Percentiles rank a stretch among this genome's conserved stretches.
Evolutionary conservation across 805 yeast species (phyloP).

Genomic region (Spathaspora passalidarum): DNA sequence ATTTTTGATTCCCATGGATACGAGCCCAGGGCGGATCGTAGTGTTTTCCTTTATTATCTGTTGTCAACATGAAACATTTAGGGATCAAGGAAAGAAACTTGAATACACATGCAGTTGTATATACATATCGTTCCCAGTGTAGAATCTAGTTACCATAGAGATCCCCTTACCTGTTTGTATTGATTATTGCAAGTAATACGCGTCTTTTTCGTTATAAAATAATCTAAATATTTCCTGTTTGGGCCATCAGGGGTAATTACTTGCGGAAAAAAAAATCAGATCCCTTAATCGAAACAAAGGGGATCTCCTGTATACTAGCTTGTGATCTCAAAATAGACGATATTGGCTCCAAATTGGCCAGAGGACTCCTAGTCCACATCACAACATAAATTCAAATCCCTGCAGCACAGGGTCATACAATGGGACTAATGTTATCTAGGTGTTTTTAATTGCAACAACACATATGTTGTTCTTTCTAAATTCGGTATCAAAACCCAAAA

Average conservation of each 20-base stretch:
- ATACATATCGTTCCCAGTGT: too few species aligned
- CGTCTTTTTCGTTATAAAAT: neutral
- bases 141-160: neutral
- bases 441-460: too few species aligned
- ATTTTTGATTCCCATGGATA: neutral
- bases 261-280: neutral
- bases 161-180: neutral
- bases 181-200: neutral
- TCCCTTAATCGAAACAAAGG: neutral
- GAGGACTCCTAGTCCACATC: too few species aligned
- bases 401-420: too few species aligned
- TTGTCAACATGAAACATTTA: neutral
- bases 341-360: too few species aligned
- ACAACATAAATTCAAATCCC: too few species aligned
- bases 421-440: too few species aligned
- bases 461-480: too few species aligned
- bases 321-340: too few species aligned
- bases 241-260: neutral
- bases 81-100: neutral
- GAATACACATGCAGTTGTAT: neutral
- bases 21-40: neutral
- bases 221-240: neutral
- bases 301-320: too few species aligned
- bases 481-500: too few species aligned
- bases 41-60: too few species aligned